Base-by-base conservation (phyloP, 257 asterid genomes). In the Penstemon barbatus region DNA sequence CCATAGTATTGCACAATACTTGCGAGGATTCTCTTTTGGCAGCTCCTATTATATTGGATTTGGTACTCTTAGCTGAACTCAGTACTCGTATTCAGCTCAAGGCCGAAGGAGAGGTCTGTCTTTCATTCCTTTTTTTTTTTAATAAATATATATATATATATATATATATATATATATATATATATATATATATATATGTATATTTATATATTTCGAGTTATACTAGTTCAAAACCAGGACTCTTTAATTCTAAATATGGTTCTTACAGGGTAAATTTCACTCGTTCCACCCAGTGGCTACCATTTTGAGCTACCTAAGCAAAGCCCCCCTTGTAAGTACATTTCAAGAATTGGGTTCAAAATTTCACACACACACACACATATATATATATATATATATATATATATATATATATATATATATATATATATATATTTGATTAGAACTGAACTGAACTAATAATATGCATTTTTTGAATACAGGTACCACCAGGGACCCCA, bases 401-500 rank as follows among this genome's bases (percentile, higher is more conserved):
- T 57, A 49, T 7, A 9, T 46, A 41, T 8, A 42, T 42, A 9
- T 4, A 71, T 19, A 12, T 53, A 5, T 53, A 13, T 13, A n/a
- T 53, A 12, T 58, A 42, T 33, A 39, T 37, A 56, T 63, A 2
- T 25, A 25, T 25, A 25, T 25, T 25, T 25, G 33, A 25, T 25
- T 25, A 1, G 33, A 25, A 25, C 33, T 25, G 33, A 25, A 25
- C 33, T 25, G 33, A 25, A 25, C 33, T 25, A 25, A 25, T 25
- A 25, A 25, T 25, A 25, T 25, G 33, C 33, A 25, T 15, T 15
- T 18, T 65, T 69, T 66, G 11, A 50, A 49, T 73, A 78, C 80
- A 94, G 97, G 97, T 94, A 45, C 99, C 99, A 18, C 97, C 97
- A 11, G 99, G 97, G 18, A 94, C 99, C 4, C 99, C 97, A 0